Conservation (phyloP, 345 rosid species). For the Melaleuca quinquenervia region DNA sequence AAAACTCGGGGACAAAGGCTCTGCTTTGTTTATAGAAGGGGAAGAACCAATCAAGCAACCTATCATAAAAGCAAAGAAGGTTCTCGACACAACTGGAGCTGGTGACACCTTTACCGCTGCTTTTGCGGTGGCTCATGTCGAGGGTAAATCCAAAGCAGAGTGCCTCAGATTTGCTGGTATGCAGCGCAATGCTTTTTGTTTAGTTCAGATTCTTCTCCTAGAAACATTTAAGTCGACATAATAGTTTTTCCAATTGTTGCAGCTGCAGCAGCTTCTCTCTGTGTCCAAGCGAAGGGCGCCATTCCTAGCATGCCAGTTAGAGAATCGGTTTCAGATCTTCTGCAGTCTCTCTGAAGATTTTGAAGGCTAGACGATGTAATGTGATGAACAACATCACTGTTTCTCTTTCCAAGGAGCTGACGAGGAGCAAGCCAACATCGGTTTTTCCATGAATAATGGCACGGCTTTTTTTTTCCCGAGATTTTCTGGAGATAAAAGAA, state of each 20-base stretch:
- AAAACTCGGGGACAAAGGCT: conserved; percentile 88
- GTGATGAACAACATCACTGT: neutral
- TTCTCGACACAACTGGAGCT: conserved; percentile 92
- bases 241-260: neutral
- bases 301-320: conserved; percentile 92
- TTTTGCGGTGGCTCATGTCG: conserved; percentile 85
- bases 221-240: neutral
- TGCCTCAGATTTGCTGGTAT: conserved; percentile 90
- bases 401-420: neutral
- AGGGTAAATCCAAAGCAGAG: conserved; percentile 66
- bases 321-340: conserved; percentile 50
- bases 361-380: neutral
- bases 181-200: neutral
- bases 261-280: conserved; percentile 98
- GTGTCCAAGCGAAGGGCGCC: conserved; percentile 94
- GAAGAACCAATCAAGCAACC: conserved; percentile 63
- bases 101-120: conserved; percentile 98
- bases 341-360: conserved; percentile 26
- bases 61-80: conserved; percentile 54
- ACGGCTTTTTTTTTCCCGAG: neutral
- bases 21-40: conserved; percentile 71
- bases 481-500: neutral
- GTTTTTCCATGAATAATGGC: neutral
- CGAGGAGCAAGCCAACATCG: neutral
- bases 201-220: neutral